These are phyloP conservation scores for Zygosaccharomyces lentus DNA, from an alignment of 805 yeast genomes.

Conservation along the genomic window DNA sequence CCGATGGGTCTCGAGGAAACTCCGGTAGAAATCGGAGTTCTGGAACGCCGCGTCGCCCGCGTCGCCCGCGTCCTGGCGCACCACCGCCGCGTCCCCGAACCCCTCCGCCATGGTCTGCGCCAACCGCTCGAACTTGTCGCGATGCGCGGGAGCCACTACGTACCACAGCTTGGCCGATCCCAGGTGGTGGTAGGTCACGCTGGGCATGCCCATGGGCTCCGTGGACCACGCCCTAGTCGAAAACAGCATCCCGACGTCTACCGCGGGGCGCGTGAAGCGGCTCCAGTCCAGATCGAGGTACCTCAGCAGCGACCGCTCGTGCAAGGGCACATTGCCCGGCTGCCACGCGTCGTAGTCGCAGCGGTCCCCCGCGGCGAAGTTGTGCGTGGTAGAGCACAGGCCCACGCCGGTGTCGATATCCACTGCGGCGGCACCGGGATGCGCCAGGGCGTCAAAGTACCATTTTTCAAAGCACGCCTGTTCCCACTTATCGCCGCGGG, in stretches of 20 bases:
- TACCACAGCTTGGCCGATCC: conserved; percentile 61
- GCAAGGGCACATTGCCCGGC: conserved; percentile 48
- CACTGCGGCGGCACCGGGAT: conserved; percentile 9
- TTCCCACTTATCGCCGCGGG: conserved; percentile 9
- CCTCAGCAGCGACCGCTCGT: conserved; percentile 46
- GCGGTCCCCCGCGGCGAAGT: no score
- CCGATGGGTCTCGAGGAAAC: not conserved
- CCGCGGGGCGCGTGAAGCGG: conserved; percentile 40
- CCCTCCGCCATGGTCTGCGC: not conserved
- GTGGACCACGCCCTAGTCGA: conserved; percentile 53
- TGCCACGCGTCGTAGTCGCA: conserved; percentile 47
- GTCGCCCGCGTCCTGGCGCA: no score
- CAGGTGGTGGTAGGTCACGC: conserved; percentile 48
- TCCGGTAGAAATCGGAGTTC: conserved; percentile 4
- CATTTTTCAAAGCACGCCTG: conserved; percentile 37
- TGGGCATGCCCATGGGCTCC: conserved; percentile 58
- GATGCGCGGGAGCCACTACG: conserved; percentile 54
- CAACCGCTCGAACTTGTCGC: conserved; percentile 47
- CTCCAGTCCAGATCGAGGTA: conserved; percentile 43
- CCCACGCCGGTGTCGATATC: conserved; percentile 33
- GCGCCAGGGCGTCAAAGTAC: conserved; percentile 41
- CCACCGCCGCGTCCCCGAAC: no score
- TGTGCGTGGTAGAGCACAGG: conserved; percentile 38
- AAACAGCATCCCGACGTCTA: conserved; percentile 51
- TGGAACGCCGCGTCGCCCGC: not conserved